Percentiles rank a stretch among this genome's conserved stretches.
These are phyloP conservation scores for Dactylorhiza incarnata DNA, from an alignment of 106 monocot genomes.

Conservation along the genomic window DNA sequence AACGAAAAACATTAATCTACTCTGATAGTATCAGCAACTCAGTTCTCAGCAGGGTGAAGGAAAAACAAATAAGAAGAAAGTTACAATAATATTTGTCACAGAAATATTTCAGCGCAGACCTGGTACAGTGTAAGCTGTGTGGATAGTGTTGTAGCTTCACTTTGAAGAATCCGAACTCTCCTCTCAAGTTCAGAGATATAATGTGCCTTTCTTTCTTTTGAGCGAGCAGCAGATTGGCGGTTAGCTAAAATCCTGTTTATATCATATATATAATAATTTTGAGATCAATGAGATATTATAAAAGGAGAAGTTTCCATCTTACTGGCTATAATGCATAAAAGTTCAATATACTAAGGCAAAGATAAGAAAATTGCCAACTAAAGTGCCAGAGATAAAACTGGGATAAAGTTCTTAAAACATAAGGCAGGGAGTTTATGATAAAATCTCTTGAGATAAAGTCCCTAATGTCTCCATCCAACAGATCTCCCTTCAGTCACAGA, in stretches of 20 bases:
- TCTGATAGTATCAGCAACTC: background rate
- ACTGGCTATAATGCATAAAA: background rate
- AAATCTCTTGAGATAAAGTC: background rate
- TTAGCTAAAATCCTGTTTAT: conserved; percentile 54
- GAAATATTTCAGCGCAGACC: conserved; percentile 21
- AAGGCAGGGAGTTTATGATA: background rate
- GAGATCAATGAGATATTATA: background rate
- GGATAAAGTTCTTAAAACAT: background rate
- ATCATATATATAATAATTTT: background rate
- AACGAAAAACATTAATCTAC: too few relatives aligned
- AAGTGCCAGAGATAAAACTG: too few relatives aligned
- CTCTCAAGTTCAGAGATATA: conserved; percentile 62
- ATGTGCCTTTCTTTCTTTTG: conserved; percentile 67
- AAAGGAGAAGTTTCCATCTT: background rate
- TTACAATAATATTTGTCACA: background rate
- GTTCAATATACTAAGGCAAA: background rate
- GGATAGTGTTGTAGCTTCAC: conserved; percentile 59
- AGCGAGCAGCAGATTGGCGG: conserved; percentile 61
- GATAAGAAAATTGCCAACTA: background rate
- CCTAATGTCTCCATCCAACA: too few relatives aligned
- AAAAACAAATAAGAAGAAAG: background rate
- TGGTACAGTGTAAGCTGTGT: conserved; percentile 55
- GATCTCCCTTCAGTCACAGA: too few relatives aligned
- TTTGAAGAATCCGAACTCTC: conserved; percentile 62
- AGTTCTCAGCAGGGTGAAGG: background rate